These are phyloP conservation scores for Endothia cerciana DNA, from an alignment of 2,329 filamentous ascomycete genomes.

Conservation along the genomic window DNA sequence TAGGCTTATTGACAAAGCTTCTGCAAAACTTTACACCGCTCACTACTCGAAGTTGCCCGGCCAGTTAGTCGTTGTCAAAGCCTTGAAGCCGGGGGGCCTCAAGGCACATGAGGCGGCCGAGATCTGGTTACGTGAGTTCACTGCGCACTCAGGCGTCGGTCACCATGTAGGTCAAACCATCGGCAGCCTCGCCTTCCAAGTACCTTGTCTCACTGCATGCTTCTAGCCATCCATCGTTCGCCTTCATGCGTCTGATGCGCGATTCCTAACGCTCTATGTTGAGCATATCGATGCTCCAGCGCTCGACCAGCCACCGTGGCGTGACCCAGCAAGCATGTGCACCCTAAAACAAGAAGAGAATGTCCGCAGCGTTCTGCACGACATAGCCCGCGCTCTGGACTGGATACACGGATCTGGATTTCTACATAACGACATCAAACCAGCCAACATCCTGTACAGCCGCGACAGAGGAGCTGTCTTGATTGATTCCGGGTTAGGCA, in stretches of 20 bases:
- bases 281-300: not conserved
- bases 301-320: not conserved
- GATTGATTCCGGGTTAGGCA: not conserved
- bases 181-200: too few relatives aligned
- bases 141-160: not conserved
- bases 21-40: not conserved
- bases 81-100: not conserved
- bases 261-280: not conserved
- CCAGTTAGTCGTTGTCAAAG: not conserved
- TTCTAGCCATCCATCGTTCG: slow-evolving; percentile 1
- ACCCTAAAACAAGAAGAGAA: not conserved
- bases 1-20: too few relatives aligned
- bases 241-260: not conserved
- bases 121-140: not conserved
- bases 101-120: not conserved
- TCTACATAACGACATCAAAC: slow-evolving; percentile 8
- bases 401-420: not conserved
- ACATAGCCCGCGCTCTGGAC: not conserved
- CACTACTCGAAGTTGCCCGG: not conserved
- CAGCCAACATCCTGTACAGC: slow-evolving; percentile 6
- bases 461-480: not conserved
- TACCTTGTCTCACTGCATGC: not conserved
- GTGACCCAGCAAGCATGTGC: not conserved
- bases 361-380: not conserved
- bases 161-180: slow-evolving; percentile 9